These are phyloP conservation scores for Plantago coronopus DNA, from an alignment of 305 asterid genomes.

Conservation along the genomic window DNA sequence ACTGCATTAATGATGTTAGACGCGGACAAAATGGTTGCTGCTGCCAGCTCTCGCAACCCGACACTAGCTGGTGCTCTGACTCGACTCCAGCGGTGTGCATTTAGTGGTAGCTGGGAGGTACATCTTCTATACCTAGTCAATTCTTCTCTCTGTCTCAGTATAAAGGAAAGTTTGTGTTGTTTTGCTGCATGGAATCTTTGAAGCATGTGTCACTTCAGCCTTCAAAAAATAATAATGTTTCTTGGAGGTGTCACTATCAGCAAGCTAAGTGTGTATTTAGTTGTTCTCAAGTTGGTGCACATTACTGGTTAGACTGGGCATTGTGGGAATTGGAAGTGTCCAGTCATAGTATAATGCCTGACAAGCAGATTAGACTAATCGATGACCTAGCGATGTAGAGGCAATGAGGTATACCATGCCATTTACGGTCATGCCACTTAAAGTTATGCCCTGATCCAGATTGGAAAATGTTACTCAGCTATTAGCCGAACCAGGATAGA, in stretches of 20 bases:
- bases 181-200: slow-evolving; percentile 15
- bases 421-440: no score
- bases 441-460: no score
- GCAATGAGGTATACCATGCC: no score
- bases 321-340: no score
- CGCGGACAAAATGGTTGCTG: slow-evolving; percentile 99
- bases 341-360: no score
- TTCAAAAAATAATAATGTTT: slow-evolving; percentile 11
- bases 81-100: slow-evolving; percentile 97
- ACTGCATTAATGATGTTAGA: slow-evolving; percentile 99
- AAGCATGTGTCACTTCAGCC: slow-evolving; percentile 14
- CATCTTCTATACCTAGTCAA: not conserved
- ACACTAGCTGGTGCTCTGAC: slow-evolving; percentile 96
- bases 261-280: slow-evolving; percentile 3
- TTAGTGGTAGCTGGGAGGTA: slow-evolving; percentile 80
- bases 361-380: no score
- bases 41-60: slow-evolving; percentile 99
- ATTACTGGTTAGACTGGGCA: no score
- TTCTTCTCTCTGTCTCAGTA: not conserved
- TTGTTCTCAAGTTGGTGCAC: no score
- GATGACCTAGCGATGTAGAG: no score
- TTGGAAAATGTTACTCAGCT: no score
- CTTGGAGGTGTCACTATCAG: slow-evolving; percentile 9
- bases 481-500: no score
- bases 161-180: slow-evolving; percentile 18